Evolutionary conservation across 345 rosid genomes (phyloP).

Genomic region (Salix brachista): DNA sequence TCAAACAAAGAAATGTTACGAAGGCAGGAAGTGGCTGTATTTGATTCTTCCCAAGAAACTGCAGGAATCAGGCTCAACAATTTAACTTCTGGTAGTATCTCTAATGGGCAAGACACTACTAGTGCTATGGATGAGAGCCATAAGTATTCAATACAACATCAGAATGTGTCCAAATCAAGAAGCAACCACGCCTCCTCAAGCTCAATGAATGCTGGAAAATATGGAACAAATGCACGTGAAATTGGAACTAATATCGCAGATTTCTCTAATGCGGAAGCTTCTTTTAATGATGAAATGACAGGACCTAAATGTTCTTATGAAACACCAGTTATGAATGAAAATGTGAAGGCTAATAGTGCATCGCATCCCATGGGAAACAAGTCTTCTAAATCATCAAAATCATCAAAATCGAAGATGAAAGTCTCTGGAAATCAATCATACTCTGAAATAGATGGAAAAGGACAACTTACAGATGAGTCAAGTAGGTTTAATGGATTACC

Average conservation of each 20-base stretch:
- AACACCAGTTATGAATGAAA: conserved; percentile 14
- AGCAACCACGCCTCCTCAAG: conserved; percentile 29
- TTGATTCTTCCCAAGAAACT: conserved; percentile 35
- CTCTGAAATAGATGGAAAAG: conserved; percentile 40
- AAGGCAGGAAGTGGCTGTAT: conserved; percentile 30
- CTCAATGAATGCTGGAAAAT: conserved; percentile 22
- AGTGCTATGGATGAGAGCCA: conserved; percentile 29
- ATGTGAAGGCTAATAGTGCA: conserved; percentile 19
- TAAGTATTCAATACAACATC: conserved; percentile 23
- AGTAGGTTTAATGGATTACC: conserved; percentile 28
- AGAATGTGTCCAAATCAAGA: conserved; percentile 30
- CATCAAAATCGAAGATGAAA: conserved; percentile 30
- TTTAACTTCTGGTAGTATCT: conserved; percentile 22
- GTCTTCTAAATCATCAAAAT: conserved; percentile 30
- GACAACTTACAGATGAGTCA: conserved; percentile 31
- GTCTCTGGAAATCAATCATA: conserved; percentile 34
- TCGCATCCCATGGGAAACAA: conserved; percentile 24
- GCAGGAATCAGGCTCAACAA: conserved; percentile 21
- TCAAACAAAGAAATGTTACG: conserved; percentile 40
- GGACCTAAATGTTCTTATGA: conserved; percentile 14
- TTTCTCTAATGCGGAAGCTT: conserved; percentile 3
- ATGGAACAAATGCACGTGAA: conserved; percentile 23
- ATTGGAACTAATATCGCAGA: conserved; percentile 11
- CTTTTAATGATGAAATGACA: conserved; percentile 13
- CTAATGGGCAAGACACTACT: conserved; percentile 28